Base-by-base conservation (phyloP, 148 eudicot genomes). In the Amaranthus hypochondriacus region DNA sequence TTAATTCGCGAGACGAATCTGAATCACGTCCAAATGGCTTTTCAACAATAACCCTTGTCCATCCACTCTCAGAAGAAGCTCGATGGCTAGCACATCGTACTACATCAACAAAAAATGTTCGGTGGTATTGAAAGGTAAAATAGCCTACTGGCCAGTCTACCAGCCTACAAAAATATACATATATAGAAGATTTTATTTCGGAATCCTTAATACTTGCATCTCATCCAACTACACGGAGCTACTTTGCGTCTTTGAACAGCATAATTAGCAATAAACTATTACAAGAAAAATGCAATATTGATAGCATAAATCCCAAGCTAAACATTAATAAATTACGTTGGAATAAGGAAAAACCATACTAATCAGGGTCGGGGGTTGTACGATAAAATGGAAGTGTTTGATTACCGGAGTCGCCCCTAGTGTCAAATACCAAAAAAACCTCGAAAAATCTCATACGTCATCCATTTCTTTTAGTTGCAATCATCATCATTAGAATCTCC, bases 1-100 rank as follows among this genome's bases (percentile, higher is more conserved):
- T 93, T 18, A 91, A 87, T 66, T 85, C 84, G 62, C 81, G 78
- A 54, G 96, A 90, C 14, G 98, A 89, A 56, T 85, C 80, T 4
- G 88, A 73, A 66, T 89, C 98, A 48, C 86, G 86, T 56, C 98
- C 98, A 82, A 93, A 93, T 76, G 98, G 98, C 80, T 93, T 93
- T 83, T 93, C 98, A 43, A 93, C 89, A 61, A 93, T 93, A 54
- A 93, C 87, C 68, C 98, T 81, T 57, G 89, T 93, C 98, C 98
- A 93, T 14, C 98, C 98, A 63, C 78, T 84, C 66, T 75, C 71
- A 3, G 92, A 82, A 65, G 90, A 85, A 73, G 98, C 96, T 81
- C 68, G 77, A 28, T 60, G 75, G 70, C 89, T 86, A 48, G 87
- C 88, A 80, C 89, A 90, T 80, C 82, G 79, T 55, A 83, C 98